phyloP scores from a whole-genome alignment of 805 yeast genomes.

The Lipomyces sp. region DNA sequence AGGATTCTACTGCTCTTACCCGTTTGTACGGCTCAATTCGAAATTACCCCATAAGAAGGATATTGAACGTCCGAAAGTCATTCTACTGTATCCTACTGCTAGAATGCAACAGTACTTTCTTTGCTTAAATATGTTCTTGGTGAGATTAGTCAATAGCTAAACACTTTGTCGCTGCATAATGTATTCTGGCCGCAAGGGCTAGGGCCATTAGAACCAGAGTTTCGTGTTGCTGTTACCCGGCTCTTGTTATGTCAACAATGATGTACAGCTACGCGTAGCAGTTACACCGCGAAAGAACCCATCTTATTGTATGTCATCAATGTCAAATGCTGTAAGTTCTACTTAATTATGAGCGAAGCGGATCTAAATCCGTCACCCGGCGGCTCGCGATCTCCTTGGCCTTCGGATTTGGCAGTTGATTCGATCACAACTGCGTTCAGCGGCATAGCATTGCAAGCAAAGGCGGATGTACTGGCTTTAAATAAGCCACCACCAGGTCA shows the following conservation, averaged over 20 bases:
- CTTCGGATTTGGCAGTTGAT: conserved; percentile 4
- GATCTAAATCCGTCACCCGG: not conserved
- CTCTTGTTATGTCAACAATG: not conserved
- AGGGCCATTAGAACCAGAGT: not conserved
- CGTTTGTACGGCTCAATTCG: too few species aligned
- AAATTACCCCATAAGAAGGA: too few species aligned
- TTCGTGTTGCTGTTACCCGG: not conserved
- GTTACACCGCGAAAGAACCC: too few species aligned
- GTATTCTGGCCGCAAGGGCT: not conserved
- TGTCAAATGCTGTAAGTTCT: too few species aligned
- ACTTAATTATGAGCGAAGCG: not conserved
- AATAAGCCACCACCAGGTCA: conserved; percentile 24
- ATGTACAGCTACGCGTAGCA: too few species aligned
- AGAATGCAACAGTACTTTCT: too few species aligned
- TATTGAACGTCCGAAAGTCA: too few species aligned
- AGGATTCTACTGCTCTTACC: too few species aligned
- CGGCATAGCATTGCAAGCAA: conserved; percentile 13
- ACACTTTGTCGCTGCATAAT: not conserved
- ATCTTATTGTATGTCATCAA: too few species aligned
- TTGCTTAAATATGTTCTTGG: too few species aligned
- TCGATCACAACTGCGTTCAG: conserved; percentile 7
- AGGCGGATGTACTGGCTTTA: conserved; percentile 30
- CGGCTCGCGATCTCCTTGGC: conserved; percentile 14
- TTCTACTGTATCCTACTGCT: too few species aligned
- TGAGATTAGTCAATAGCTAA: too few species aligned